Conservation (phyloP, 305 asterid genomes). For the Fraxinus paxiana region DNA sequence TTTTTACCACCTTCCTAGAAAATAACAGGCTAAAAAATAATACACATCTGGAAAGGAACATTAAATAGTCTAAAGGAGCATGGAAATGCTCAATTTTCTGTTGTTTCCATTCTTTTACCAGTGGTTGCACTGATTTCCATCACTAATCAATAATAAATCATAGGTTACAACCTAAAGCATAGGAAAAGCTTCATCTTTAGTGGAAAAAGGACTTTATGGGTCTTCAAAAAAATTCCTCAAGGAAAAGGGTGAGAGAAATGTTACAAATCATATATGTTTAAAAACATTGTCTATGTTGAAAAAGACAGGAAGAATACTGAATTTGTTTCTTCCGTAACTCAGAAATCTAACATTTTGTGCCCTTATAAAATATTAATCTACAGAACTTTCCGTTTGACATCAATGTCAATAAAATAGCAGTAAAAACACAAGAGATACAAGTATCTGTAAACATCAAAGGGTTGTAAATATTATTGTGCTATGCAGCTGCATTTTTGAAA, state of each 20-base stretch:
- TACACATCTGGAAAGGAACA: background rate
- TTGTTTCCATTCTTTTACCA: background rate
- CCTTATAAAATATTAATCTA: background rate
- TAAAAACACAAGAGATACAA: constrained; percentile 1
- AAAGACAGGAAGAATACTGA: background rate
- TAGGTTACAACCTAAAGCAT: background rate
- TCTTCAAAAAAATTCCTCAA: background rate
- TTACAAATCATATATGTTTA: background rate
- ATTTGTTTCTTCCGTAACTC: background rate
- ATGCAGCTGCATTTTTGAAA: background rate
- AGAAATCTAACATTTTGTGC: background rate
- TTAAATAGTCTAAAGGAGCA: background rate
- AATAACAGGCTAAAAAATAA: background rate
- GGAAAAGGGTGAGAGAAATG: background rate
- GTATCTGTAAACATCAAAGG: constrained; percentile 1
- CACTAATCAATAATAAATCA: background rate
- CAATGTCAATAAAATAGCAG: background rate
- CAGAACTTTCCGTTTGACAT: background rate
- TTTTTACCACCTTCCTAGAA: background rate
- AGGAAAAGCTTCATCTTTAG: background rate
- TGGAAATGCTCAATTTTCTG: background rate
- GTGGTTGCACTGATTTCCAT: background rate
- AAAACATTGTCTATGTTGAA: background rate
- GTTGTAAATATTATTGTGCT: background rate
- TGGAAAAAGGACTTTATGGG: background rate